phyloP scores from a whole-genome alignment of 345 rosid genomes.

The Conringia planisiliqua region DNA sequence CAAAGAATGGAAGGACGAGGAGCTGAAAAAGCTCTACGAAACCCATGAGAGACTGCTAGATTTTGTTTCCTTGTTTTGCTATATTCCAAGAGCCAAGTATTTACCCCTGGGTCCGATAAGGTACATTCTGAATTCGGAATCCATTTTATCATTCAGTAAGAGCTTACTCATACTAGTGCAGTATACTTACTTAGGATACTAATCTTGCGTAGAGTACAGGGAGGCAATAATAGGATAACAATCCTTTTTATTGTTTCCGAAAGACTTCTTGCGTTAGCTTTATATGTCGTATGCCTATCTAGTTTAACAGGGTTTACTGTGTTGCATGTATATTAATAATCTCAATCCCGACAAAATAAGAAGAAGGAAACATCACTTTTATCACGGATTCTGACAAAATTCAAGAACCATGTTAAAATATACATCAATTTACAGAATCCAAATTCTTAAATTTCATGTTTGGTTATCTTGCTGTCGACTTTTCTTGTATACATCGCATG shows the following conservation, averaged over 20 bases:
- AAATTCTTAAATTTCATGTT: neutral
- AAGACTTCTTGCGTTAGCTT: neutral
- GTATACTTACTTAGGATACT: neutral
- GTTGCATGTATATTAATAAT: neutral
- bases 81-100: slow-evolving; percentile 88
- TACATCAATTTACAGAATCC: neutral
- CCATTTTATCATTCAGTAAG: neutral
- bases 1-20: slow-evolving; percentile 98
- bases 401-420: slow-evolving; percentile 9
- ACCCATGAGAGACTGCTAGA: slow-evolving; percentile 92
- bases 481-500: slow-evolving; percentile 3
- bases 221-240: neutral
- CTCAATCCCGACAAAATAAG: neutral
- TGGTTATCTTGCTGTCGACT: slow-evolving; percentile 1
- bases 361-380: neutral
- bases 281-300: slow-evolving; percentile 7
- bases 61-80: slow-evolving; percentile 94
- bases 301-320: neutral
- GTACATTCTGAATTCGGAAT: slow-evolving; percentile 38
- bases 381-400: neutral
- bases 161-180: neutral
- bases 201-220: neutral
- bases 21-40: slow-evolving; percentile 89
- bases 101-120: slow-evolving; percentile 96
- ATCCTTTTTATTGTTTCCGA: neutral